Evolutionary conservation across 2,329 filamentous ascomycete species (phyloP), one percentile per base, ranked within the genome.

Genomic region (Alternaria sp.): DNA sequence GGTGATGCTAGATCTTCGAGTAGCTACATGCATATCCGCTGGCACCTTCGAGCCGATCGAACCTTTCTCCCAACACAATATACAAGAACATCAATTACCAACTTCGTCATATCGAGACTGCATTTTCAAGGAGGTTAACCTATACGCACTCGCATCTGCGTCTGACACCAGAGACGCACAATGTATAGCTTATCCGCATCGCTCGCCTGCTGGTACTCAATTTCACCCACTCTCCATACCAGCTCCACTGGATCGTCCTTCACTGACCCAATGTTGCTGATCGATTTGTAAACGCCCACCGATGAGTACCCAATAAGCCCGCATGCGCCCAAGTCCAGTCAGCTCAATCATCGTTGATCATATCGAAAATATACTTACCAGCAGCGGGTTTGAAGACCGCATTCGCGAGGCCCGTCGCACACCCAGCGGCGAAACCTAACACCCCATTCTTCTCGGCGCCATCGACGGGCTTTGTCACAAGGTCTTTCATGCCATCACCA

Each of bases 401-500:
- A 0, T 87, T 86, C 0, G 82, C 84, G 10, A 96, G 83, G 0
- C 92, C 93, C 73, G 92, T 95, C 1, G 88, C 91, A 39, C 96
- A 81, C 0, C 91, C 91, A 74, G 93, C 93, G 8, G 91, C 73
- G 6, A 93, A 80, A 1, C 93, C 93, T 3, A 79, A 79, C 2
- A 79, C 70, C 2, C 87, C 87, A 55, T 86, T 84, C 60, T 89
- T 85, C 69, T 84, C 83, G 8, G 85, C 86, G 13, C 88, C 92
- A 56, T 84, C 82, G 0, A 88, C 72, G 0, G 92, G 92, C 66
- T 95, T 91, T 0, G 86, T 92, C n/a, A 93, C 83, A 3, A 96
- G 80, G 0, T 92, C 92, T 2, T 89, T 86, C 23, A 94, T 84
- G 1, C 91, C 92, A 70, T 95, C 91, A 70, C 86, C 93, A 29